A percentile compares a stretch with the other conserved stretches of the same genome.
Evolutionary conservation across 306 rosid genomes (phyloP).

Genomic region (Adenanthera pavonina): DNA sequence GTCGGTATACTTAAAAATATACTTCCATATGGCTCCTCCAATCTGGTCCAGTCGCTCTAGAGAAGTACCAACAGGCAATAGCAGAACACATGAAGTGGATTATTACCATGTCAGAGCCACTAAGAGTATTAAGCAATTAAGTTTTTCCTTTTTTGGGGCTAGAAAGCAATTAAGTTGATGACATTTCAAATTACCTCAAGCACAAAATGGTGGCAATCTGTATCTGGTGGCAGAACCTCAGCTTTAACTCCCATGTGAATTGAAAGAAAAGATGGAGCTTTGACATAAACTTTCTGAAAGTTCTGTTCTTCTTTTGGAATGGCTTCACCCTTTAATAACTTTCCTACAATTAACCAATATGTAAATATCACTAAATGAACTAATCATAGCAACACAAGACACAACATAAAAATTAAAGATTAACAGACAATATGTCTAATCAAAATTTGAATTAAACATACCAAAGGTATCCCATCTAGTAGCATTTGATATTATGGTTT

Average conservation of each 20-base stretch:
- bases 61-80: constrained; percentile 18
- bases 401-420: constrained; percentile 35
- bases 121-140: constrained; percentile 28
- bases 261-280: constrained; percentile 97
- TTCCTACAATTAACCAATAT: constrained; percentile 55
- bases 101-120: constrained; percentile 27
- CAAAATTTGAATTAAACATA: constrained; percentile 45
- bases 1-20: constrained; percentile 98
- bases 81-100: constrained; percentile 19
- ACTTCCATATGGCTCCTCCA: constrained; percentile 91
- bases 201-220: constrained; percentile 96
- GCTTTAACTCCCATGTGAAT: constrained; percentile 98
- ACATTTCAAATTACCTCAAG: constrained; percentile 73
- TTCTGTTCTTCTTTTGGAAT: constrained; percentile 89
- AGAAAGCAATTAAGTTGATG: constrained; percentile 30
- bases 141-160: neutral
- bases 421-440: neutral
- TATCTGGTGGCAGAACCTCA: constrained; percentile 85
- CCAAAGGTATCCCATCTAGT: constrained; percentile 99
- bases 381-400: constrained; percentile 31
- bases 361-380: constrained; percentile 20
- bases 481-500: constrained; percentile 93
- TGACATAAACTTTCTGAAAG: constrained; percentile 84
- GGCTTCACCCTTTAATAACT: constrained; percentile 67
- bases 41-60: constrained; percentile 71